phyloP scores from a whole-genome alignment of 2,329 filamentous ascomycete species.

The Neobulgaria alba region DNA sequence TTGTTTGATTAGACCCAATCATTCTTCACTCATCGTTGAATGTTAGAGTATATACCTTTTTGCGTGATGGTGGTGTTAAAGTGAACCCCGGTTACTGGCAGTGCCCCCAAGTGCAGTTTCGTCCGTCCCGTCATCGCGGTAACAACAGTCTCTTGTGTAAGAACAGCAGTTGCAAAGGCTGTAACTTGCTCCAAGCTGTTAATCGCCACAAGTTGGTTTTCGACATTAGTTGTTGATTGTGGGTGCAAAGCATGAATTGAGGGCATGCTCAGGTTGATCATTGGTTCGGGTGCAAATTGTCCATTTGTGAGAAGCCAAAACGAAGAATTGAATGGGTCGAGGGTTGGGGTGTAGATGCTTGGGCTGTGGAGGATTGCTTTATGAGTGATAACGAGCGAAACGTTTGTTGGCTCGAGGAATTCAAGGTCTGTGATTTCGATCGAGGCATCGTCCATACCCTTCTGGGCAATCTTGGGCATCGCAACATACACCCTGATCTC shows the following conservation, averaged over 20 bases:
- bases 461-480: slow-evolving; percentile 39
- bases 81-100: slow-evolving; percentile 41
- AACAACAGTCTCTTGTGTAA: slow-evolving; percentile 39
- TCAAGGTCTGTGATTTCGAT: slow-evolving; percentile 41
- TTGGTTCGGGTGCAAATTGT: slow-evolving; percentile 15
- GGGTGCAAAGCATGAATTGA: slow-evolving; percentile 24
- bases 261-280: slow-evolving; percentile 25
- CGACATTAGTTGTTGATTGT: slow-evolving; percentile 33
- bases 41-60: slow-evolving; percentile 38
- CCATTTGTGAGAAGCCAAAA: slow-evolving; percentile 38
- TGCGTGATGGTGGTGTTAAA: slow-evolving; percentile 50
- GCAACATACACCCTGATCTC: background rate
- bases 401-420: slow-evolving; percentile 40
- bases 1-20: too few relatives aligned
- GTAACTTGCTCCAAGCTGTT: slow-evolving; percentile 37
- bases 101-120: slow-evolving; percentile 38
- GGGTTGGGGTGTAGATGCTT: slow-evolving; percentile 43
- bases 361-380: slow-evolving; percentile 37
- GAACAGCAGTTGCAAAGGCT: slow-evolving; percentile 39
- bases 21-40: too few relatives aligned
- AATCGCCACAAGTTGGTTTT: slow-evolving; percentile 38
- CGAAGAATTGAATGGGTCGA: slow-evolving; percentile 44
- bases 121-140: slow-evolving; percentile 44
- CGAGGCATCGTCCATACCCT: slow-evolving; percentile 41
- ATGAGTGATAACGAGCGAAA: slow-evolving; percentile 41